Percentiles rank a stretch among this genome's conserved stretches.
Conservation (phyloP, 768 basidiomycete genomes). For the Crepidotus variabilis region DNA sequence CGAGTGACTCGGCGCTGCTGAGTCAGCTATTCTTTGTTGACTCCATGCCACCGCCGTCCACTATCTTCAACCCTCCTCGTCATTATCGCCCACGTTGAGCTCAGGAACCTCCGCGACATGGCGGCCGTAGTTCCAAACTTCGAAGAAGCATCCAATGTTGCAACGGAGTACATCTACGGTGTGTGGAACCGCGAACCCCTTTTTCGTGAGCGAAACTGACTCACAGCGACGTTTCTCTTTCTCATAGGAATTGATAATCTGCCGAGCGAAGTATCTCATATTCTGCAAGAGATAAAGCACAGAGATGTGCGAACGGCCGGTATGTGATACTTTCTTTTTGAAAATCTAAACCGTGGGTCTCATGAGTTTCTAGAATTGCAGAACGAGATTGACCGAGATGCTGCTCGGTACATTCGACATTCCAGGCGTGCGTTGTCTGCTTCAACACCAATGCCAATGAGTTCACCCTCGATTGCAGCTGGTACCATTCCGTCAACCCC, state of each 20-base stretch:
- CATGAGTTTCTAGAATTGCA: conserved; percentile 35
- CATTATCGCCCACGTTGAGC: neutral
- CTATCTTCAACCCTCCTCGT: neutral
- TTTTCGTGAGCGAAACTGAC: neutral
- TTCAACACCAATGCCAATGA: conserved; percentile 14
- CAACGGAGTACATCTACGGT: conserved; percentile 58
- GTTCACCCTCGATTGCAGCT: neutral
- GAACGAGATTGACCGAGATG: conserved; percentile 46
- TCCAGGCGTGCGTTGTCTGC: conserved; percentile 28
- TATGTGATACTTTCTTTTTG: conserved; percentile 16
- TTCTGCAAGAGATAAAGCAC: conserved; percentile 48
- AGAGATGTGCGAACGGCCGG: conserved; percentile 43
- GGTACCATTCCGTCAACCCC: neutral
- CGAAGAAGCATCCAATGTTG: conserved; percentile 52
- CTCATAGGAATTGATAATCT: conserved; percentile 48
- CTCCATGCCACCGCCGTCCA: neutral
- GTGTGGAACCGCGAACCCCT: conserved; percentile 10
- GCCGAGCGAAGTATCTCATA: conserved; percentile 47
- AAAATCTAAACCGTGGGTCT: neutral
- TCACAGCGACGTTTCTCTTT: neutral
- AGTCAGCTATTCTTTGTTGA: neutral
- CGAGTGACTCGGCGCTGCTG: neutral
- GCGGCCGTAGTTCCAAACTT: conserved; percentile 32
- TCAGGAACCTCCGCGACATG: conserved; percentile 14
- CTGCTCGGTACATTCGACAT: conserved; percentile 47